Conservation (phyloP, 2,329 filamentous ascomycete species). For the Didymella segeticola region DNA sequence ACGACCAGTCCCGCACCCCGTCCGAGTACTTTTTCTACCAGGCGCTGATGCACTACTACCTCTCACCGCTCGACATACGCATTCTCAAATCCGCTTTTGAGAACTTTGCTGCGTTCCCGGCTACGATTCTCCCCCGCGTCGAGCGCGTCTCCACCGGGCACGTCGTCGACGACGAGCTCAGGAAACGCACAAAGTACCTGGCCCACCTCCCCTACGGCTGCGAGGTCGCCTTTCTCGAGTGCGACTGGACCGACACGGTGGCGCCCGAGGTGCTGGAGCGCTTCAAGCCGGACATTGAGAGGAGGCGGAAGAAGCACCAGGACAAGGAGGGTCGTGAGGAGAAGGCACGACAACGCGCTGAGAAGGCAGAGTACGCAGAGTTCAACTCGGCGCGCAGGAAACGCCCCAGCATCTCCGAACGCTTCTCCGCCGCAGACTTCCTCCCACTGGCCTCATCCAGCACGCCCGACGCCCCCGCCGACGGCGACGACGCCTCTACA, state of each 20-base stretch:
- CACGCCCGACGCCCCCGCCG: constrained; percentile 33
- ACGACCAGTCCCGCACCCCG: constrained; percentile 54
- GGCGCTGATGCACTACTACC: constrained; percentile 83
- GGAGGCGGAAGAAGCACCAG: constrained; percentile 74
- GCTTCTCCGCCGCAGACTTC: constrained; percentile 60
- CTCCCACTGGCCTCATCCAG: constrained; percentile 44
- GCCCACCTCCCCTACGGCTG: constrained; percentile 88
- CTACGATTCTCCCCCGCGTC: constrained; percentile 83
- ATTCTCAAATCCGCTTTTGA: constrained; percentile 91
- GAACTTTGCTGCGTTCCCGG: constrained; percentile 80
- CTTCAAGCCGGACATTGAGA: constrained; percentile 79
- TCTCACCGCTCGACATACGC: constrained; percentile 88
- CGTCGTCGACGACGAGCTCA: constrained; percentile 82
- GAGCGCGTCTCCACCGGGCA: constrained; percentile 90
- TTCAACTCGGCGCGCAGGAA: constrained; percentile 71
- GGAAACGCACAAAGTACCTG: constrained; percentile 85
- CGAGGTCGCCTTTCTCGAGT: constrained; percentile 88
- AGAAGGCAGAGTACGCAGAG: constrained; percentile 76
- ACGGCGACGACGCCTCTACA: constrained; percentile 47
- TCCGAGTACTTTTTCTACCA: constrained; percentile 86
- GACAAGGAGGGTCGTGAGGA: constrained; percentile 89
- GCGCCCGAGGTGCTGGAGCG: constrained; percentile 73
- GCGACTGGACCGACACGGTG: constrained; percentile 93
- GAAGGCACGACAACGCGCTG: constrained; percentile 80
- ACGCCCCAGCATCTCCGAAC: constrained; percentile 60